A percentile compares a stretch with the other conserved stretches of the same genome.
Conservation (phyloP, 2,329 filamentous ascomycete species). For the Cercospora sesami region DNA sequence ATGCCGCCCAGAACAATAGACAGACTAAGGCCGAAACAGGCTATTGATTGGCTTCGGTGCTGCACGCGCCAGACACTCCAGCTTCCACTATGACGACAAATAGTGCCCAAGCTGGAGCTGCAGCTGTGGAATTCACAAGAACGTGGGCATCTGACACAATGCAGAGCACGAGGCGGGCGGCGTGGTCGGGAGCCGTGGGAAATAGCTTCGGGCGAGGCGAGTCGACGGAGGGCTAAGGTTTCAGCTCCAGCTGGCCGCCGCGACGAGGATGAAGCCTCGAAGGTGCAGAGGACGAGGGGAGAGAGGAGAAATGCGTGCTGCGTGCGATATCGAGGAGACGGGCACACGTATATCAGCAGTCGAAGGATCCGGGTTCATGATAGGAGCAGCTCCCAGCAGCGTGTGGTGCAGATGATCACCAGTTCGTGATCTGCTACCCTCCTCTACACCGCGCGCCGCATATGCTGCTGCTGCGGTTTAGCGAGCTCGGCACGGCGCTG, state of each 20-base stretch:
- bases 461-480: neutral
- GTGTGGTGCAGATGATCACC: conserved; percentile 2
- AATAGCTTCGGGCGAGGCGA: conserved; percentile 7
- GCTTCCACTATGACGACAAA: neutral
- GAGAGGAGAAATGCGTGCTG: neutral
- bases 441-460: neutral
- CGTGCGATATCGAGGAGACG: neutral
- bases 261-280: conserved; percentile 1
- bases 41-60: neutral
- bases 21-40: conserved; percentile 11
- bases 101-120: neutral
- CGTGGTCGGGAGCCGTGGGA: neutral
- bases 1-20: conserved; percentile 1
- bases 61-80: conserved; percentile 4
- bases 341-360: conserved; percentile 2
- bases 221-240: conserved; percentile 5
- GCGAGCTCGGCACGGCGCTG: neutral
- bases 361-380: neutral
- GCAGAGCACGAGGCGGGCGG: neutral
- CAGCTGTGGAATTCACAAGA: neutral
- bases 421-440: neutral
- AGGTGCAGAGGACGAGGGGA: neutral
- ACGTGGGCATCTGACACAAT: neutral
- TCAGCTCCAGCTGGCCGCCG: neutral
- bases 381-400: neutral